Conservation (phyloP, 2,329 filamentous ascomycete species). For the Blastomyces parvus region DNA sequence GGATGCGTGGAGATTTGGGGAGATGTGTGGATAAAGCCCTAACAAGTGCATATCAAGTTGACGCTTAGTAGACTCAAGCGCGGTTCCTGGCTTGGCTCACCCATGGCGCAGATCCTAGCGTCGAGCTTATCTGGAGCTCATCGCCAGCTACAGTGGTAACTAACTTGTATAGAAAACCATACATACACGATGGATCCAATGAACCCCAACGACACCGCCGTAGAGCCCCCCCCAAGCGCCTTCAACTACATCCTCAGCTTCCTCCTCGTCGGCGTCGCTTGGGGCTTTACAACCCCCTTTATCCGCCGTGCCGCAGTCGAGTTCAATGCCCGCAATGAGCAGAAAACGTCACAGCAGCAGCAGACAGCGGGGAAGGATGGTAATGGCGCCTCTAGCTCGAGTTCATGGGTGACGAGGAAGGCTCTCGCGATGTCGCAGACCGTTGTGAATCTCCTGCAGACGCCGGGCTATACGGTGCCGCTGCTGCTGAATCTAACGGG, state of each 20-base stretch:
- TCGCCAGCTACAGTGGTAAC: too few species aligned
- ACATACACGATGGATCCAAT: neutral
- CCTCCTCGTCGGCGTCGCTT: slow-evolving; percentile 80
- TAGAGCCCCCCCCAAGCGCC: slow-evolving; percentile 28
- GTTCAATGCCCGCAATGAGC: slow-evolving; percentile 50
- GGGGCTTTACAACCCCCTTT: slow-evolving; percentile 88
- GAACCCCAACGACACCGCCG: neutral
- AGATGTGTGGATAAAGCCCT: too few species aligned
- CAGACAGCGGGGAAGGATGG: neutral
- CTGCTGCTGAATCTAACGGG: slow-evolving; percentile 82
- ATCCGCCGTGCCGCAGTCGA: slow-evolving; percentile 75
- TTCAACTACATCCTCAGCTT: slow-evolving; percentile 84
- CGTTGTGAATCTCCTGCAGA: slow-evolving; percentile 65
- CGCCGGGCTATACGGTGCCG: slow-evolving; percentile 76
- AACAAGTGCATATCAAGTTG: too few species aligned
- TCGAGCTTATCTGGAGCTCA: neutral
- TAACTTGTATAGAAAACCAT: too few species aligned
- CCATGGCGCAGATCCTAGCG: neutral
- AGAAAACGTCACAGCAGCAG: neutral
- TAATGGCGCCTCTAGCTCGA: slow-evolving; percentile 10
- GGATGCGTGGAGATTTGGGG: too few species aligned
- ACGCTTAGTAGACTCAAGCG: too few species aligned
- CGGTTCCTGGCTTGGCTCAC: too few species aligned
- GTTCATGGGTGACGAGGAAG: slow-evolving; percentile 53
- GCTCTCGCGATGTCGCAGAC: slow-evolving; percentile 60